Percentiles rank a stretch among this genome's conserved stretches.
phyloP scores from a whole-genome alignment of 805 yeast species.

The Ogataea pignaliae region DNA sequence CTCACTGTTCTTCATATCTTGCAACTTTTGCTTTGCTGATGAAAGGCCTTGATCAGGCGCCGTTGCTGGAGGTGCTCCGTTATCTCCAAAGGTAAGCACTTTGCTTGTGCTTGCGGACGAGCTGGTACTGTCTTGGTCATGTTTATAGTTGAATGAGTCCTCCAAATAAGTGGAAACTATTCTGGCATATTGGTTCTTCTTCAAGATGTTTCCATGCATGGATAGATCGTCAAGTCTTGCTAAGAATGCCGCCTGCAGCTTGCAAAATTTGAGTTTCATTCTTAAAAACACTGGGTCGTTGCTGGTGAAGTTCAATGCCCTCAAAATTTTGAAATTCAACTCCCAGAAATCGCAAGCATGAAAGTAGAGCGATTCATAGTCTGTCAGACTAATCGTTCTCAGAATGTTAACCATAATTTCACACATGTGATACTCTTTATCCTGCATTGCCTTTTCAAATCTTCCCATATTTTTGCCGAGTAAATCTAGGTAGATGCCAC shows the following conservation, averaged over 20 bases:
- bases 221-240: conserved; percentile 25
- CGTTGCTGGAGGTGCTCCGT: neutral
- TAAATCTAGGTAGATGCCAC: conserved; percentile 21
- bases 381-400: conserved; percentile 24
- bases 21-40: conserved; percentile 4
- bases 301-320: conserved; percentile 14
- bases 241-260: conserved; percentile 25
- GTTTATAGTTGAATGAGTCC: conserved; percentile 21
- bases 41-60: neutral
- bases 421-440: conserved; percentile 23
- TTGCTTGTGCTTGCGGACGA: conserved; percentile 30
- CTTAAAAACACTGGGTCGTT: conserved; percentile 23
- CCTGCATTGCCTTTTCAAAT: conserved; percentile 21
- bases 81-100: conserved; percentile 8
- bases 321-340: conserved; percentile 20
- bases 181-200: conserved; percentile 30
- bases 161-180: conserved; percentile 32
- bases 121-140: neutral
- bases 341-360: conserved; percentile 25
- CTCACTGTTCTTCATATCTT: conserved; percentile 21
- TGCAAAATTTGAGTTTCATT: conserved; percentile 29
- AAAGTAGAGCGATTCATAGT: conserved; percentile 23
- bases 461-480: conserved; percentile 16
- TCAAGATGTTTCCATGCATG: conserved; percentile 26
- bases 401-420: conserved; percentile 26